These are phyloP conservation scores for Hygrocybe punicea DNA, from an alignment of 768 basidiomycete species.

Conservation along the genomic window DNA sequence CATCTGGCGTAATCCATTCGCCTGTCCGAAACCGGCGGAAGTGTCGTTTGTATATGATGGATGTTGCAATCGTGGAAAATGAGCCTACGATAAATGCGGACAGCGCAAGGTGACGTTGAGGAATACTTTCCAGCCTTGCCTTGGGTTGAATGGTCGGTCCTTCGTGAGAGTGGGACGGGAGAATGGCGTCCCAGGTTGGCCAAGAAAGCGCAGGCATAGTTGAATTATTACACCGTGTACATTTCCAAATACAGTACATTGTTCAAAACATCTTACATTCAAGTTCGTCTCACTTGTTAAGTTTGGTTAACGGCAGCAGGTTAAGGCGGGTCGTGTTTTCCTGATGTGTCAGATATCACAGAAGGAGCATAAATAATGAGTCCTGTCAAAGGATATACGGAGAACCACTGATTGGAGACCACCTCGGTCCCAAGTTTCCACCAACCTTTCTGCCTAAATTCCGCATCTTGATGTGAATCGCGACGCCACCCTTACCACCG, in stretches of 20 bases:
- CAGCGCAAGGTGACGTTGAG: slow-evolving; percentile 28
- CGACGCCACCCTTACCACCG: neutral
- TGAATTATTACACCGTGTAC: no score
- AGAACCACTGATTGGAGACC: neutral
- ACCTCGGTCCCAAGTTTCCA: neutral
- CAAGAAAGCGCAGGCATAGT: no score
- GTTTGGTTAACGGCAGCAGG: no score
- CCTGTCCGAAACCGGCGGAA: slow-evolving; percentile 58
- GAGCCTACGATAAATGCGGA: slow-evolving; percentile 43
- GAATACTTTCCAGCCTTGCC: slow-evolving; percentile 26
- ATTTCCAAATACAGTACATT: no score
- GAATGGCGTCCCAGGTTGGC: neutral
- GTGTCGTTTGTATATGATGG: slow-evolving; percentile 47
- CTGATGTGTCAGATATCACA: no score
- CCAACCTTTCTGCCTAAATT: neutral
- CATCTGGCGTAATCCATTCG: slow-evolving; percentile 67
- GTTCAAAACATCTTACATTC: no score
- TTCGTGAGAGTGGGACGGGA: neutral
- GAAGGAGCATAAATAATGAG: no score
- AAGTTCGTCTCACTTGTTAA: no score
- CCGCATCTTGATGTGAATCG: neutral
- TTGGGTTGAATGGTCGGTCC: neutral
- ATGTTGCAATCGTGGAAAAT: slow-evolving; percentile 31
- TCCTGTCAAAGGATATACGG: neutral
- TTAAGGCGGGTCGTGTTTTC: no score